Conservation (phyloP, 805 yeast genomes). For the Metschnikowia peoriensis region DNA sequence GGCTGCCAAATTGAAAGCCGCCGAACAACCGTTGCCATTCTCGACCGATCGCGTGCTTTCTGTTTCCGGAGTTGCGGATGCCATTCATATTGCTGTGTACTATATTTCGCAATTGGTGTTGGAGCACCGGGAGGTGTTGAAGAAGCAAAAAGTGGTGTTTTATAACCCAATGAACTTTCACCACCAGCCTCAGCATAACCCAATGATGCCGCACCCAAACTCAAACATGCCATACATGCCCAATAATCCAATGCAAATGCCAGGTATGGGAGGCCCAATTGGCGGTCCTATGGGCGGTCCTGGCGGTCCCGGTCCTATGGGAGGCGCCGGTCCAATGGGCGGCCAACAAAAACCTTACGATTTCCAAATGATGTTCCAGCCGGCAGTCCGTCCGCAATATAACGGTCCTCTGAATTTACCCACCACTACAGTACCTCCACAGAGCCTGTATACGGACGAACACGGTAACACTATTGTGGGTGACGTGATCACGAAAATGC, state of each 20-base stretch:
- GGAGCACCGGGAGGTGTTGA: slow-evolving; percentile 53
- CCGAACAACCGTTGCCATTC: slow-evolving; percentile 65
- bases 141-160: slow-evolving; percentile 53
- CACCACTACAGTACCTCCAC: slow-evolving; percentile 16
- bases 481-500: slow-evolving; percentile 42
- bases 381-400: slow-evolving; percentile 32
- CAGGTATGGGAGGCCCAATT: background rate
- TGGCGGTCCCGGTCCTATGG: slow-evolving; percentile 13
- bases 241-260: slow-evolving; percentile 12
- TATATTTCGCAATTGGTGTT: slow-evolving; percentile 67
- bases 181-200: slow-evolving; percentile 11
- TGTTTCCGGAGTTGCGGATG: slow-evolving; percentile 79
- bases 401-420: slow-evolving; percentile 15
- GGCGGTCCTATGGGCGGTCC: slow-evolving; percentile 5
- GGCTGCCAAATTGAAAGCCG: slow-evolving; percentile 74
- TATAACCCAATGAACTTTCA: slow-evolving; percentile 55
- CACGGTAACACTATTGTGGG: slow-evolving; percentile 44
- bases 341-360: slow-evolving; percentile 30
- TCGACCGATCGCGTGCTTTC: slow-evolving; percentile 75
- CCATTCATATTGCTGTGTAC: slow-evolving; percentile 79
- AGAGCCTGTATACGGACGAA: slow-evolving; percentile 40
- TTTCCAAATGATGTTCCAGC: slow-evolving; percentile 42
- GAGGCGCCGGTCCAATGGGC: slow-evolving; percentile 4
- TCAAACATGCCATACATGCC: slow-evolving; percentile 18
- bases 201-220: slow-evolving; percentile 5